Evolutionary conservation across 805 yeast species (phyloP).

Genomic region (Starmerella vaccinii): DNA sequence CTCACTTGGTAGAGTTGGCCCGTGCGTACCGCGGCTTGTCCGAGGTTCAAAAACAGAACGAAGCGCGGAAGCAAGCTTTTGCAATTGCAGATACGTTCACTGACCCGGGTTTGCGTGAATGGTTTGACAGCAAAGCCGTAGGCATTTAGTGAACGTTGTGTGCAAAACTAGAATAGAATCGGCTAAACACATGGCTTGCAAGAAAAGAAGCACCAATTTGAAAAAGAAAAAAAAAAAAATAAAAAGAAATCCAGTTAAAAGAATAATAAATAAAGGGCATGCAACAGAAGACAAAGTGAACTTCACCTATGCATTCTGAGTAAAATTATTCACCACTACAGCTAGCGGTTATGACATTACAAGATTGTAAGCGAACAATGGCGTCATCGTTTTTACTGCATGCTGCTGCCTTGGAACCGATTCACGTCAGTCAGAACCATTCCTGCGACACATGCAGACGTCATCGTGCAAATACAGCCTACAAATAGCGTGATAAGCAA

Average conservation of each 20-base stretch:
- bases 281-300: no score
- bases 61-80: not conserved
- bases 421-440: conserved; percentile 48
- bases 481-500: conserved; percentile 42
- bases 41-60: not conserved
- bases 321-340: no score
- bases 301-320: no score
- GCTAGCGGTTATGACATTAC: no score
- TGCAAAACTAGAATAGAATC: no score
- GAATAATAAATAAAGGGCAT: no score
- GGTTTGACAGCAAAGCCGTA: not conserved
- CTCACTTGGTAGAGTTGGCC: not conserved
- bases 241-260: no score
- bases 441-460: conserved; percentile 52
- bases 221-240: no score
- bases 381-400: not conserved
- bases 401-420: conserved; percentile 15
- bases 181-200: no score
- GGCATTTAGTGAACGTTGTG: no score
- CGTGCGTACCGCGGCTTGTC: not conserved
- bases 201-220: no score
- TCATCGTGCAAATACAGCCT: conserved; percentile 45
- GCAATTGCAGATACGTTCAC: not conserved
- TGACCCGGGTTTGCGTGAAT: not conserved
- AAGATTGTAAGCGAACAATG: not conserved